phyloP scores from a whole-genome alignment of 441 rosid genomes.

The Syzygium malaccense region DNA sequence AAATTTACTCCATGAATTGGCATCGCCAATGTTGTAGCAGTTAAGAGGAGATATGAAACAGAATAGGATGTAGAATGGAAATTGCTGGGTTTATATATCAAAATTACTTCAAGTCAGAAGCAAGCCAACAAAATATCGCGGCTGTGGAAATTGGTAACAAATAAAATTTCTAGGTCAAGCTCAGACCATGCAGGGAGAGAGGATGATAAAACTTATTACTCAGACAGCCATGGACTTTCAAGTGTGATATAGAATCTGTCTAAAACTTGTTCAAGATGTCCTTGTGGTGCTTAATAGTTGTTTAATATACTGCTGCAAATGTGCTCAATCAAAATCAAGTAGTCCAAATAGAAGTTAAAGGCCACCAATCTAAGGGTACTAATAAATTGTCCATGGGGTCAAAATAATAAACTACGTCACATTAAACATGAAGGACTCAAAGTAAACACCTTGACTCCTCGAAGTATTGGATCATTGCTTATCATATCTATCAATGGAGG shows the following conservation, averaged over 20 bases:
- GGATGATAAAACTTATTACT: neutral
- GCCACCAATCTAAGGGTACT: neutral
- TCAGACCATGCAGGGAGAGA: neutral
- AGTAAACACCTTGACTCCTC: constrained; percentile 69
- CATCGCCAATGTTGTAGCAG: neutral
- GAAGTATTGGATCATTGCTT: constrained; percentile 89
- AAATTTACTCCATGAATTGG: neutral
- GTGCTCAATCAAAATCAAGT: neutral
- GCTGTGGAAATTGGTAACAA: neutral
- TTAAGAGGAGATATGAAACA: neutral
- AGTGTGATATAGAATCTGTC: neutral
- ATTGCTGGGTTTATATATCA: neutral
- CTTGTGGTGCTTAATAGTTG: neutral
- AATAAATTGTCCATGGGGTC: neutral
- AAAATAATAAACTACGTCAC: neutral
- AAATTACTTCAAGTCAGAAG: neutral
- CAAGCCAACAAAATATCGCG: neutral
- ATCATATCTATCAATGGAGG: constrained; percentile 92
- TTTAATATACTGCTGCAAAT: neutral
- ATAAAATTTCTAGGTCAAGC: neutral
- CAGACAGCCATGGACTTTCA: neutral
- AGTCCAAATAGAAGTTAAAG: neutral
- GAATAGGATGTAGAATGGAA: neutral
- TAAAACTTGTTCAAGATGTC: neutral
- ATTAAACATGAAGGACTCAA: neutral